Conservation (phyloP, 2,329 filamentous ascomycete species). For the Lasiodiplodia sp. region DNA sequence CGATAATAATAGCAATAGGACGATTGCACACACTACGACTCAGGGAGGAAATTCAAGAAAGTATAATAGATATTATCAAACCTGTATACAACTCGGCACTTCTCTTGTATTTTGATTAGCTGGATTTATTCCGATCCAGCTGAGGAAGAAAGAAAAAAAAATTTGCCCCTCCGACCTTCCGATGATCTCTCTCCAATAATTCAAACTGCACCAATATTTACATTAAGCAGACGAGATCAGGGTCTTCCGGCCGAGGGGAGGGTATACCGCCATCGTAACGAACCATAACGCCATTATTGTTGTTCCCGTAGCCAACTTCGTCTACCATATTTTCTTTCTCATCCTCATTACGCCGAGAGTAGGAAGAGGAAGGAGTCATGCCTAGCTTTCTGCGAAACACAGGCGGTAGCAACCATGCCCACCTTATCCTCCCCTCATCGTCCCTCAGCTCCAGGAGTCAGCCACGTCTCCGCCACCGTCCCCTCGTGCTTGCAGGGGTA, state of each 20-base stretch:
- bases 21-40: neutral
- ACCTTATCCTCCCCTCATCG: constrained; percentile 2
- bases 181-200: neutral
- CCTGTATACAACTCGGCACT: constrained; percentile 8
- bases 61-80: constrained; percentile 21
- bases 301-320: neutral
- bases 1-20: neutral
- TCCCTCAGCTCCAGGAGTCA: constrained; percentile 20
- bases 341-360: constrained; percentile 12
- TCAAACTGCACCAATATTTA: constrained; percentile 16
- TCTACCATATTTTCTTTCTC: constrained; percentile 12
- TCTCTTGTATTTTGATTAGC: neutral
- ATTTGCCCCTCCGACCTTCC: neutral
- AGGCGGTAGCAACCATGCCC: constrained; percentile 10
- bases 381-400: neutral
- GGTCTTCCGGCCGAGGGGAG: constrained; percentile 10
- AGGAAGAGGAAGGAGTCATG: neutral
- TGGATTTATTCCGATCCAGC: neutral
- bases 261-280: constrained; percentile 15
- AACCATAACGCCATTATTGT: constrained; percentile 20
- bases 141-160: neutral
- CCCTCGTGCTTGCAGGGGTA: constrained; percentile 14
- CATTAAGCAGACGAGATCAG: constrained; percentile 19
- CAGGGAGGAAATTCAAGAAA: neutral
- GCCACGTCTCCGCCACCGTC: constrained; percentile 18